Base-by-base conservation (phyloP, 2,329 filamentous ascomycete genomes). In the Catunica adiposa region DNA sequence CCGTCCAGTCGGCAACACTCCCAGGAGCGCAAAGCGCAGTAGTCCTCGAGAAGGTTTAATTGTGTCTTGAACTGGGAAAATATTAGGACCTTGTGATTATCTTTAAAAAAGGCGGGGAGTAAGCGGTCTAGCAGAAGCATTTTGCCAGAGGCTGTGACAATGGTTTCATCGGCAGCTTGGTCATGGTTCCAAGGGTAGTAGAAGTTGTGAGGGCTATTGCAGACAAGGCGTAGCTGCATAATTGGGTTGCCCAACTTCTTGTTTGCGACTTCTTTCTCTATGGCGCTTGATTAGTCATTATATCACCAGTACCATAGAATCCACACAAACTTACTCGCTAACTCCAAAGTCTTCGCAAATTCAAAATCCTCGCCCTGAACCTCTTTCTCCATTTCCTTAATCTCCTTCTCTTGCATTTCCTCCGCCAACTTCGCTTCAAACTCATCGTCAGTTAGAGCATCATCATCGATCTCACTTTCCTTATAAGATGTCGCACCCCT, bases 51-150 rank as follows among this genome's bases (percentile, higher is more conserved):
- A 1, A 98, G 84, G 63, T 97, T 89, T 0, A 98, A 79, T 60
- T 95, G 89, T 0, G 84, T 94, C 57, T 89, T 94, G 71, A 98
- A 98, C 64, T 98, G 92, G 0, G 87, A 94, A 68, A 98, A 98
- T 53, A 98, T 88, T 48, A 98, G 78, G 26, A 97, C 84, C 64
- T 97, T 97, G 70, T 96, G 89, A 2, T 79, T 83, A 1, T 79
- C 75, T 0, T 71, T 61, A 58, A 98, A 83, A 0, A 98, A 75
- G 1, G 75, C 75, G 0, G 86, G 85, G 0, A 98, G 76, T 0
- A 98, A 75, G 0, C 88, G 81, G 65, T 98, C 92, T 0, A 98
- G 78, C 0, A 98, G 77, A 1, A 96, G 78, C 88, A 98, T 96
- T 67, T 98, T 98, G 14, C 92, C 92, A 0, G 89, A 95, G 0